Evolutionary conservation across 1,139 yeast genomes (phyloP).

Genomic region (Candida sp.): DNA sequence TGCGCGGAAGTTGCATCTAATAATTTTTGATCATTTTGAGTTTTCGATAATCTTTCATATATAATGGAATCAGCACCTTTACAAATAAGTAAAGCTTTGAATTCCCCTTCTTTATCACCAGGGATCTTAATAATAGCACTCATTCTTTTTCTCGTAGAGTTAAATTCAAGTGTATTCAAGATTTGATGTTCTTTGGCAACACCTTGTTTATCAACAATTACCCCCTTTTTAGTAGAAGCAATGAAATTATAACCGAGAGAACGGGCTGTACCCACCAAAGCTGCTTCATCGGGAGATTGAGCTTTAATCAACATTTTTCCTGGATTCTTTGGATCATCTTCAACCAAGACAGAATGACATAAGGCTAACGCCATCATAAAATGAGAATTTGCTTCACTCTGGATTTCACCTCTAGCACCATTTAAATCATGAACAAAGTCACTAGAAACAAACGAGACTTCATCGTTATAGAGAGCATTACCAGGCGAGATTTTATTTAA

Average conservation of each 20-base stretch:
- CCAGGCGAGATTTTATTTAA: constrained; percentile 16
- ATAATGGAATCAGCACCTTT: constrained; percentile 51
- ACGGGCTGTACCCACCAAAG: constrained; percentile 59
- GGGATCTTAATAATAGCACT: constrained; percentile 78
- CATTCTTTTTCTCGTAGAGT: constrained; percentile 67
- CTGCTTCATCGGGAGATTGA: constrained; percentile 66
- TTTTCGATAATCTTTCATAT: constrained; percentile 35
- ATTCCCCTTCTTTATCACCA: constrained; percentile 26
- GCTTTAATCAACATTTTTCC: constrained; percentile 44
- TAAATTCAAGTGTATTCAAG: constrained; percentile 51
- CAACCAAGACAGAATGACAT: constrained; percentile 61
- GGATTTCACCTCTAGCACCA: constrained; percentile 24
- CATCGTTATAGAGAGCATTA: constrained; percentile 31
- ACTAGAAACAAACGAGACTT: constrained; percentile 46
- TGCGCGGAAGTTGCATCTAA: constrained; percentile 37
- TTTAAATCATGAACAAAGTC: constrained; percentile 39
- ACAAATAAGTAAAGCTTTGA: constrained; percentile 41
- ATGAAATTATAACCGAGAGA: constrained; percentile 50
- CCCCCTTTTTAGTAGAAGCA: constrained; percentile 45
- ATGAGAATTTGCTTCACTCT: constrained; percentile 40
- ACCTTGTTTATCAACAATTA: constrained; percentile 42
- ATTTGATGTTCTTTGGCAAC: constrained; percentile 43
- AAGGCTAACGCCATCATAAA: constrained; percentile 53
- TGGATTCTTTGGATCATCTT: constrained; percentile 37
- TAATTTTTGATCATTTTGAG: constrained; percentile 24